Base-by-base conservation (phyloP, 2,329 filamentous ascomycete species). In the Aspergillus terreus region DNA sequence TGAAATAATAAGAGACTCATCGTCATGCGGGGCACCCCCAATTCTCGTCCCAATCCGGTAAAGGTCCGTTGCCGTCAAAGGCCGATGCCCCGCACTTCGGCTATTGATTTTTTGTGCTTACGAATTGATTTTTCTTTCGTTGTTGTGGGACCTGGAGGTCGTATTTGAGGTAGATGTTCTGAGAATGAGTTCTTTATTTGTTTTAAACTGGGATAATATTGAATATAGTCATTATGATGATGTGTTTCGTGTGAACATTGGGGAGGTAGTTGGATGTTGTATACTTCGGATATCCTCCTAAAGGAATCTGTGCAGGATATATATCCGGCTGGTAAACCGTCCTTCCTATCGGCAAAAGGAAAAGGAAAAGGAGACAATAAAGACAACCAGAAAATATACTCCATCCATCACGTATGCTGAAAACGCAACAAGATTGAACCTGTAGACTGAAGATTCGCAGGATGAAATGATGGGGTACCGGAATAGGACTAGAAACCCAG, bases 31-130 rank as follows among this genome's bases (percentile, higher is more conserved):
- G 50, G 50, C 45, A 47, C 12, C 19, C 27, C 33, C 6, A 30
- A 30, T 12, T 7, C 43, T 41, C 35, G 40, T 35, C 49, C 53
- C 30, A 33, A 45, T 50, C 46, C 19, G 19, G 40, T 52, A 46
- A 17, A 50, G 15, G 25, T 47, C 58, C 49, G 43, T 59, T 54
- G 50, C 58, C 58, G 58, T 52, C 57, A 52, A 53, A 57, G 19
- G 43, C 54, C 54, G 50, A 52, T 23, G 44, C 48, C 50, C 53
- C 53, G 49, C 52, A 54, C 41, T 54, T 42, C 54, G 53, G 58
- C 43, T 46, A 59, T 50, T 56, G 58, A 56, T 35, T 6, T 7
- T 42, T 7, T 25, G 33, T 23, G 23, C 23, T 15, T 42, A 32
- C 42, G 27, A 14, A 9, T 3, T 25, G 19, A 10, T 46, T 41